These are phyloP conservation scores for Larix sibirica DNA, from an alignment of 83 land plant species.

Conservation along the genomic window DNA sequence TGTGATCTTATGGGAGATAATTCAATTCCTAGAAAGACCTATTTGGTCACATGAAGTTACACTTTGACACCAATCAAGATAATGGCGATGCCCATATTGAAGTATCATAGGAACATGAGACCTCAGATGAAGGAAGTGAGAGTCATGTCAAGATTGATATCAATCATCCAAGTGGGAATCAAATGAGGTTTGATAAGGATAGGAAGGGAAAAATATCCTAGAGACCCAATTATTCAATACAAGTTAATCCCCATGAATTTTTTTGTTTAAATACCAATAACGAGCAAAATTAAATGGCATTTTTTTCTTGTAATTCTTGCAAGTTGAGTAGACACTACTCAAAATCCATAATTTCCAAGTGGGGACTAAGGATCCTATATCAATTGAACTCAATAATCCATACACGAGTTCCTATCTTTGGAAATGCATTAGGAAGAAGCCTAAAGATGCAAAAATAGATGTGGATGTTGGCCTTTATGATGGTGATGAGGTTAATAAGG, in stretches of 20 bases:
- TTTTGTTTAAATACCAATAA: not conserved
- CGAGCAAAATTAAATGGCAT: slow-evolving; percentile 46
- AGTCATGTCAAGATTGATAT: not conserved
- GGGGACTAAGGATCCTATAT: slow-evolving; percentile 46
- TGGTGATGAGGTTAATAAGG: slow-evolving; percentile 10
- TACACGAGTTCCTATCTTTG: not conserved
- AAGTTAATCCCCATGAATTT: not conserved
- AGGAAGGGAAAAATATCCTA: slow-evolving; percentile 8
- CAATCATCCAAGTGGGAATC: not conserved
- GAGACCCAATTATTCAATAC: slow-evolving; percentile 4
- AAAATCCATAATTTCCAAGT: not conserved
- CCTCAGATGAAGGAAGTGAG: not conserved
- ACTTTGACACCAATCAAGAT: not conserved
- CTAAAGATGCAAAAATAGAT: not conserved
- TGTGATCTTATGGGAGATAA: slow-evolving; percentile 48
- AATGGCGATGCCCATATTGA: not conserved
- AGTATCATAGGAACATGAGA: not conserved
- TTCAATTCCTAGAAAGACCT: slow-evolving; percentile 65
- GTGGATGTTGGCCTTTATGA: not conserved
- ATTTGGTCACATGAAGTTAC: slow-evolving; percentile 58
- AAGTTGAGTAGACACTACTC: slow-evolving; percentile 29
- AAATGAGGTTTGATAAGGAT: not conserved
- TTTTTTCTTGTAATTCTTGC: slow-evolving; percentile 55
- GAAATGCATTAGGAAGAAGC: not conserved
- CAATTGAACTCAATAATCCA: not conserved